Conservation (phyloP, 2,329 filamentous ascomycete genomes). For the Calonectria pseudoreteaudii region DNA sequence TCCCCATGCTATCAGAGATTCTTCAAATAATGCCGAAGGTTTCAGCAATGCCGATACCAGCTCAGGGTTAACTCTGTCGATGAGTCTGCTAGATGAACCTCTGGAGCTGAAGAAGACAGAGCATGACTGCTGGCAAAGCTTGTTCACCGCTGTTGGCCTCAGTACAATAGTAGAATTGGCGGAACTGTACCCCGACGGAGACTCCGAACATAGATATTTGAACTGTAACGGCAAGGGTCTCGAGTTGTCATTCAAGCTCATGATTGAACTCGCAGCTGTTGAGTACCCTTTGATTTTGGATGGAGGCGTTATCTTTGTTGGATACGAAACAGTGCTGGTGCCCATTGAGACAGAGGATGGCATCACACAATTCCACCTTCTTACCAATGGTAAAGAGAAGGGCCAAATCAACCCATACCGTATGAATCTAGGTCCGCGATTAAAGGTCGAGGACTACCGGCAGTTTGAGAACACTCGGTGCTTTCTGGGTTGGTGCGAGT, state of each 20-base stretch:
- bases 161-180: neutral
- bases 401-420: neutral
- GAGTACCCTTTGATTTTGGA: neutral
- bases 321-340: neutral
- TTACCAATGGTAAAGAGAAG: neutral
- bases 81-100: neutral
- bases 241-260: neutral
- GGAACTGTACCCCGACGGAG: neutral
- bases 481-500: conserved; percentile 1
- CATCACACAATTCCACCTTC: neutral
- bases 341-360: neutral
- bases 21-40: neutral
- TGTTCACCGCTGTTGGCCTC: neutral
- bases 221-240: neutral
- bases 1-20: neutral
- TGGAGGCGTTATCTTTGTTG: neutral
- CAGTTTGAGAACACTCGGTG: neutral
- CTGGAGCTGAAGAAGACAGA: neutral
- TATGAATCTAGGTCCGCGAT: neutral
- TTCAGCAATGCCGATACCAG: neutral
- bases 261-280: neutral
- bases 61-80: neutral
- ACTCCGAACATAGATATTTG: neutral
- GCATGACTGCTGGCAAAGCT: neutral
- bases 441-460: neutral